phyloP scores from a whole-genome alignment of 78 protist species.

The Tieghemostelium lacteum region DNA sequence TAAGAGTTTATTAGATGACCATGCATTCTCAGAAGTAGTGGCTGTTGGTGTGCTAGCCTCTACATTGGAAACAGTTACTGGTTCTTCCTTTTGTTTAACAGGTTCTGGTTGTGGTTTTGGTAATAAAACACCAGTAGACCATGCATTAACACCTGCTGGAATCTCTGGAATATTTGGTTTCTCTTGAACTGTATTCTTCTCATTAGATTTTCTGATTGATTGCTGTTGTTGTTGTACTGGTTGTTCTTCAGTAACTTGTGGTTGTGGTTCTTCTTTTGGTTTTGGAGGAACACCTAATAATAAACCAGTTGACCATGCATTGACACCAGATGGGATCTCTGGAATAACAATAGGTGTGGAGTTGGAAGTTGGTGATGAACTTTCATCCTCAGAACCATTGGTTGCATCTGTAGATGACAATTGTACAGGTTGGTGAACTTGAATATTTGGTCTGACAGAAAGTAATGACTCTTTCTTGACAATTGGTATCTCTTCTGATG shows the following conservation, averaged over 20 bases:
- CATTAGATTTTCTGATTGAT: slow-evolving; percentile 1
- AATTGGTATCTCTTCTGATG: no score
- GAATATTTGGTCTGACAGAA: not conserved
- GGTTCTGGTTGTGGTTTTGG: slow-evolving; percentile 10
- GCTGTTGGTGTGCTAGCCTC: not conserved
- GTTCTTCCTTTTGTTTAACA: not conserved
- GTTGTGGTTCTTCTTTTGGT: not conserved
- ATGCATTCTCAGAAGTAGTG: not conserved
- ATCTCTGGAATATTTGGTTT: not conserved
- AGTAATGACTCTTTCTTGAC: not conserved
- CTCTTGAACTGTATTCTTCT: not conserved
- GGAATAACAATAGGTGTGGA: slow-evolving; percentile 4
- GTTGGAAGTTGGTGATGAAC: not conserved
- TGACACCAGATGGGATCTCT: slow-evolving; percentile 63
- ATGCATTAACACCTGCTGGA: slow-evolving; percentile 64
- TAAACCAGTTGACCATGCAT: slow-evolving; percentile 79
- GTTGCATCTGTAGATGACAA: not conserved
- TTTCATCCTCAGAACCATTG: not conserved
- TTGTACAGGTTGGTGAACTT: not conserved
- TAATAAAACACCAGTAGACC: slow-evolving; percentile 68
- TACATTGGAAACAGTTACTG: not conserved
- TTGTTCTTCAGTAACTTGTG: not conserved
- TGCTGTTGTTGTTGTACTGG: slow-evolving; percentile 9
- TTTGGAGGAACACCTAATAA: slow-evolving; percentile 13
- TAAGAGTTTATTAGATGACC: not conserved